Evolutionary conservation across 2,329 filamentous ascomycete species (phyloP).

Genomic region (Neurospora sp.): DNA sequence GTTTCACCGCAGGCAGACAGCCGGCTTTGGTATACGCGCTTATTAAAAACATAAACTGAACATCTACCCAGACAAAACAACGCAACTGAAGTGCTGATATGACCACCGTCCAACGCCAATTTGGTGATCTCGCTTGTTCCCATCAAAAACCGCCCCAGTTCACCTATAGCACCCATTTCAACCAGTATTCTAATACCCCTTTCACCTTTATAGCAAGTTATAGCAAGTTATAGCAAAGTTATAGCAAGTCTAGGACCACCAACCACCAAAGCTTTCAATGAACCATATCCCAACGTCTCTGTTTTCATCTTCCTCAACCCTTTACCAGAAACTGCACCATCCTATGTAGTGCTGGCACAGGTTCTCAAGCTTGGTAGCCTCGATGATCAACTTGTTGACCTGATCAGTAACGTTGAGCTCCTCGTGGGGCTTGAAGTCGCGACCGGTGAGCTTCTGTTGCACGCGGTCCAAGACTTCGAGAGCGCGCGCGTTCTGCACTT

Average conservation of each 20-base stretch:
- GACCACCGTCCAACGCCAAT: not conserved
- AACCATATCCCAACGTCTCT: not conserved
- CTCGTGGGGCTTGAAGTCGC: slow-evolving; percentile 78
- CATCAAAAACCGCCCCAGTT: not conserved
- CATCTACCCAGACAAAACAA: not conserved
- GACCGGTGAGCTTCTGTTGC: slow-evolving; percentile 88
- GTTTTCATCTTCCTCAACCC: not conserved
- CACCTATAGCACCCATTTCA: not conserved
- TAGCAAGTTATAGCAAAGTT: not conserved
- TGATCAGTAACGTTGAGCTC: slow-evolving; percentile 80
- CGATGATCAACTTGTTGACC: slow-evolving; percentile 87
- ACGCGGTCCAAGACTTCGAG: slow-evolving; percentile 86
- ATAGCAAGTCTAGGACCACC: not conserved
- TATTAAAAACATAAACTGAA: not conserved
- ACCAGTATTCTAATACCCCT: not conserved
- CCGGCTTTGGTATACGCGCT: not conserved
- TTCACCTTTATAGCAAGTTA: not conserved
- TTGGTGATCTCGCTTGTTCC: not conserved
- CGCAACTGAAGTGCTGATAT: not conserved
- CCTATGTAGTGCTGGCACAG: slow-evolving; percentile 98
- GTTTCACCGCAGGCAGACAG: not conserved
- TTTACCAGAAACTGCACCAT: slow-evolving; percentile 95
- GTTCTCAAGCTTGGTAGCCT: slow-evolving; percentile 95
- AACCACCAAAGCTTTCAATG: not conserved
- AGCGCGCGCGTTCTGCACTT: slow-evolving; percentile 88